These are phyloP conservation scores for Tetramitus jugosus DNA, from an alignment of 208 protist genomes.

Conservation along the genomic window DNA sequence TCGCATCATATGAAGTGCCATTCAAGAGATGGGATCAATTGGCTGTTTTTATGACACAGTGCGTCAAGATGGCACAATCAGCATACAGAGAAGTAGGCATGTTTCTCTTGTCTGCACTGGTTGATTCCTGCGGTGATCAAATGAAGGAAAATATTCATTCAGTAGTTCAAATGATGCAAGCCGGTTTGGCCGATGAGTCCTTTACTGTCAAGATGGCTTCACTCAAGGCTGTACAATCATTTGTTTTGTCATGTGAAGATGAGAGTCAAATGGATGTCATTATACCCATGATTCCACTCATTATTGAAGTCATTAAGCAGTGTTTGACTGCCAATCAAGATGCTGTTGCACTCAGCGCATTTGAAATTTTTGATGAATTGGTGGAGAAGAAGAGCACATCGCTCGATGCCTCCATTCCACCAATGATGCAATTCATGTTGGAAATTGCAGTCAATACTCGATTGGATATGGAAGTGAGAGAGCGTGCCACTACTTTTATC, in stretches of 20 bases:
- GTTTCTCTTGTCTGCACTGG: background rate
- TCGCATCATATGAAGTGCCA: constrained; percentile 22
- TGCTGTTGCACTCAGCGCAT: constrained; percentile 23
- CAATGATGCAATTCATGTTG: constrained; percentile 24
- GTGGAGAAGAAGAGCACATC: constrained; percentile 21
- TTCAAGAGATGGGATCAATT: constrained; percentile 31
- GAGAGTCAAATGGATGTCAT: background rate
- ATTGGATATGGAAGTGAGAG: background rate
- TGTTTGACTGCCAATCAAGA: constrained; percentile 31
- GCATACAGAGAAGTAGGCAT: constrained; percentile 17
- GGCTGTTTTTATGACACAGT: constrained; percentile 24
- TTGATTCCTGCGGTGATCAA: constrained; percentile 1
- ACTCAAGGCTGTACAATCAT: background rate
- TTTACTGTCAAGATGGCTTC: background rate
- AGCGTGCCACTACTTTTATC: constrained; percentile 15
- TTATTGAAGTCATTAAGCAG: constrained; percentile 25
- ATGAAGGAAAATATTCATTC: background rate
- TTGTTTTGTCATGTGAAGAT: background rate
- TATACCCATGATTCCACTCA: constrained; percentile 12
- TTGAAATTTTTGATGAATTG: constrained; percentile 38
- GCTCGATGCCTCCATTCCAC: constrained; percentile 20
- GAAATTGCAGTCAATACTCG: constrained; percentile 25
- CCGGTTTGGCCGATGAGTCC: constrained; percentile 15
- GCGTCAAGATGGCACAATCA: background rate
- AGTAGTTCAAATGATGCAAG: background rate